These are phyloP conservation scores for Diaporthe sp. DNA, from an alignment of 2,329 filamentous ascomycete genomes.

Conservation along the genomic window DNA sequence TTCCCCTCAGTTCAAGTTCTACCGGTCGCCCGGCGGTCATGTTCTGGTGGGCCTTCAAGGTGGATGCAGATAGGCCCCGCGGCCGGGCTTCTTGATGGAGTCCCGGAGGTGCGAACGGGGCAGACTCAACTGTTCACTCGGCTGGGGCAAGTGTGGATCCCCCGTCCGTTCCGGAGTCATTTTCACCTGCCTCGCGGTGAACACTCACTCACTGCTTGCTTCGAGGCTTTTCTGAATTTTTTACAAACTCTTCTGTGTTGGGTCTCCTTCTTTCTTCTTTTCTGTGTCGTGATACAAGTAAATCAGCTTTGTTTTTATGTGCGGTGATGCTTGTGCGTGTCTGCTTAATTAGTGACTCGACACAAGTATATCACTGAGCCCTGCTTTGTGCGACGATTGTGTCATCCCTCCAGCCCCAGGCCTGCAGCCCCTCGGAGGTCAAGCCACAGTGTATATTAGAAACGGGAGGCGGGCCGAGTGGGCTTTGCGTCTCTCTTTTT, in stretches of 20 bases:
- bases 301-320: background rate
- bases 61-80: background rate
- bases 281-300: no score
- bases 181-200: background rate
- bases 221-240: background rate
- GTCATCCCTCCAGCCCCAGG: background rate
- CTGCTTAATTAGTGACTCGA: background rate
- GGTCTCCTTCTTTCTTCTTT: background rate
- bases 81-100: background rate
- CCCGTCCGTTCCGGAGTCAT: background rate
- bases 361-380: slow-evolving; percentile 1
- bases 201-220: background rate
- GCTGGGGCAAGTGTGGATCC: background rate
- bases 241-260: background rate
- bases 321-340: slow-evolving; percentile 1
- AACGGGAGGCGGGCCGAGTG: background rate
- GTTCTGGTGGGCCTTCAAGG: background rate
- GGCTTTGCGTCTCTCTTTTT: background rate
- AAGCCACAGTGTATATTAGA: background rate
- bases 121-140: background rate
- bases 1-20: background rate
- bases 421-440: background rate
- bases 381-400: background rate
- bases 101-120: background rate
- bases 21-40: no score